These are phyloP conservation scores for Apiotrichum mycotoxinovorans DNA, from an alignment of 1,284 basidiomycete genomes.

Conservation along the genomic window DNA sequence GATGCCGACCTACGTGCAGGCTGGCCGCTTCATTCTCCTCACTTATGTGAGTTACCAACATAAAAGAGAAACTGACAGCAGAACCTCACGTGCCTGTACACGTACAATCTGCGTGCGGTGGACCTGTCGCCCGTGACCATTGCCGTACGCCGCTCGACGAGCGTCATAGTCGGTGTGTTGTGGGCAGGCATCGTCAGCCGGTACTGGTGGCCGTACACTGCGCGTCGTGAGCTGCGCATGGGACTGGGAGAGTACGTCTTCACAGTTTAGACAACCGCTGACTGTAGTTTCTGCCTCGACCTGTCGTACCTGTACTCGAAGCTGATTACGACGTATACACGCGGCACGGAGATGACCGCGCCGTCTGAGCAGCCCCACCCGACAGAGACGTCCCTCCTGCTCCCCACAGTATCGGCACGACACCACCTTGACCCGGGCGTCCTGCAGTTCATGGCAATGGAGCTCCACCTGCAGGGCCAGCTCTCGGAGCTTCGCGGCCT, in stretches of 20 bases:
- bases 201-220: constrained; percentile 93
- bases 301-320: constrained; percentile 51
- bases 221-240: constrained; percentile 76
- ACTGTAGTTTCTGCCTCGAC: constrained; percentile 47
- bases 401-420: constrained; percentile 14
- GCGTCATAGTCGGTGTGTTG: constrained; percentile 81
- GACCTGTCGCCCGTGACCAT: constrained; percentile 69
- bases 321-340: constrained; percentile 42
- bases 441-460: constrained; percentile 88
- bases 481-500: constrained; percentile 77
- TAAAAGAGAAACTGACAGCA: constrained; percentile 50
- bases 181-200: constrained; percentile 85
- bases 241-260: constrained; percentile 74
- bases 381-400: constrained; percentile 11
- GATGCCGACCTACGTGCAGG: constrained; percentile 68
- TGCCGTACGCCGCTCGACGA: constrained; percentile 69
- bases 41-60: constrained; percentile 48
- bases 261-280: background rate
- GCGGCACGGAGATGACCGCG: constrained; percentile 22
- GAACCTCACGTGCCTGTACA: constrained; percentile 85
- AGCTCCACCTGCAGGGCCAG: constrained; percentile 86
- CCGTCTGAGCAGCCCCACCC: background rate
- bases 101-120: constrained; percentile 75
- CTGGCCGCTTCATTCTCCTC: constrained; percentile 80
- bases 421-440: constrained; percentile 51